Percentiles rank a stretch among this genome's conserved stretches.
Evolutionary conservation across 2,329 filamentous ascomycete species (phyloP).

Genomic region (Samsoniella hepiali): DNA sequence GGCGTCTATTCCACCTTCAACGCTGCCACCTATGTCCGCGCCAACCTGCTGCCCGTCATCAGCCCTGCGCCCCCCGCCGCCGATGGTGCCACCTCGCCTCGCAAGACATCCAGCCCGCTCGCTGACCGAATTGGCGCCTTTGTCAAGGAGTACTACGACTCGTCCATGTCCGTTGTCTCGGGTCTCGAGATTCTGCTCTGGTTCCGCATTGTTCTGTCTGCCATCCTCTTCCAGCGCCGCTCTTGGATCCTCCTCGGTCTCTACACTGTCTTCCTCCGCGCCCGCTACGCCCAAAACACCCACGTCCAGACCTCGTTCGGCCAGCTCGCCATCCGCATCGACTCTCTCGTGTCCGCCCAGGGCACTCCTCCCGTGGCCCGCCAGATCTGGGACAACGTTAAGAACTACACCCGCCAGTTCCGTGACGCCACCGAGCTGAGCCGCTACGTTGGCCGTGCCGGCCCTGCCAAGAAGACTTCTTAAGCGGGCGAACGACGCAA

Average conservation of each 20-base stretch:
- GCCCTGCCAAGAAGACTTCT: constrained; percentile 48
- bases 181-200: constrained; percentile 84
- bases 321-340: constrained; percentile 69
- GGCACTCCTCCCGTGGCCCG: constrained; percentile 77
- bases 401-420: constrained; percentile 69
- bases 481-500: constrained; percentile 26
- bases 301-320: constrained; percentile 85
- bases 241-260: constrained; percentile 83
- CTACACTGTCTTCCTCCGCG: constrained; percentile 91
- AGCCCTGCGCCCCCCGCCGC: constrained; percentile 61
- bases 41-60: constrained; percentile 86
- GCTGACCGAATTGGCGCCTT: constrained; percentile 86
- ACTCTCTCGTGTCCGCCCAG: constrained; percentile 81
- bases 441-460: constrained; percentile 63
- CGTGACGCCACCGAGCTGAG: constrained; percentile 75
- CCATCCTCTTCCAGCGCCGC: constrained; percentile 82
- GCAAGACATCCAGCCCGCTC: constrained; percentile 54
- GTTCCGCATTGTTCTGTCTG: constrained; percentile 75
- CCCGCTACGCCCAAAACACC: constrained; percentile 82
- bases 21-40: constrained; percentile 92
- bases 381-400: constrained; percentile 76
- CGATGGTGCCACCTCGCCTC: constrained; percentile 53
- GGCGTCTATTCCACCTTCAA: constrained; percentile 98
- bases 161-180: constrained; percentile 90
- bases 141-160: constrained; percentile 97